Conservation (phyloP, 768 basidiomycete species). For the Coprinellus aureogranulatus region DNA sequence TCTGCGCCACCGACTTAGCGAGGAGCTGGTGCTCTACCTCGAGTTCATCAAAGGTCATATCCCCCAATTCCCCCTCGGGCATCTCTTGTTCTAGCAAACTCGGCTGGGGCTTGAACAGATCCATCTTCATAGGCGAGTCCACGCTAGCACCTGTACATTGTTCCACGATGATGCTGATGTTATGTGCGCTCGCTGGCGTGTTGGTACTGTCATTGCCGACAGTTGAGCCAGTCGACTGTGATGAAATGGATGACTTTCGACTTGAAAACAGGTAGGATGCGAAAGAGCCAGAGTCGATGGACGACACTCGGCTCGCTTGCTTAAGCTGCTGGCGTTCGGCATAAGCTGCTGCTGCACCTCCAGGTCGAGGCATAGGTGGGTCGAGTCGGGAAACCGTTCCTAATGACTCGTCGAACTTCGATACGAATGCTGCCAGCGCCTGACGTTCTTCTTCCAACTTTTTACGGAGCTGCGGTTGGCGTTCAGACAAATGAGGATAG, state of each 20-base stretch:
- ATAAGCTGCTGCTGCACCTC: slow-evolving; percentile 50
- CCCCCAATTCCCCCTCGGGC: slow-evolving; percentile 43
- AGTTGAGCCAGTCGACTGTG: slow-evolving; percentile 10
- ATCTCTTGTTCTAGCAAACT: slow-evolving; percentile 59
- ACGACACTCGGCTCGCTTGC: slow-evolving; percentile 10
- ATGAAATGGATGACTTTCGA: slow-evolving; percentile 23
- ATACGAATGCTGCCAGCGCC: slow-evolving; percentile 77
- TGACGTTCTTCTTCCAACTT: slow-evolving; percentile 76
- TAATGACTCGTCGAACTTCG: slow-evolving; percentile 79
- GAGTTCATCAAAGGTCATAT: slow-evolving; percentile 55
- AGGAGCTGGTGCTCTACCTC: slow-evolving; percentile 24
- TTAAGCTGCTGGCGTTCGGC: slow-evolving; percentile 40
- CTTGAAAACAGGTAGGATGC: slow-evolving; percentile 7
- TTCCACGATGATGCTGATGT: not conserved
- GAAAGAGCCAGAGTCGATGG: slow-evolving; percentile 7
- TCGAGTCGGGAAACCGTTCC: slow-evolving; percentile 32
- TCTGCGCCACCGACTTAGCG: slow-evolving; percentile 23
- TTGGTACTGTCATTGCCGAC: not conserved
- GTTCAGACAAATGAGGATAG: not conserved
- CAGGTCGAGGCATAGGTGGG: slow-evolving; percentile 48
- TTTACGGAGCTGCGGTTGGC: slow-evolving; percentile 41
- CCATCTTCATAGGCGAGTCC: slow-evolving; percentile 51
- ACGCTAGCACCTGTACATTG: slow-evolving; percentile 29
- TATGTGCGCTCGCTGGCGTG: too few species aligned
- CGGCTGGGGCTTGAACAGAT: slow-evolving; percentile 34